A percentile compares a stretch with the other conserved stretches of the same genome.
phyloP scores from a whole-genome alignment of 345 rosid genomes.

The Eucalyptus viminalis region DNA sequence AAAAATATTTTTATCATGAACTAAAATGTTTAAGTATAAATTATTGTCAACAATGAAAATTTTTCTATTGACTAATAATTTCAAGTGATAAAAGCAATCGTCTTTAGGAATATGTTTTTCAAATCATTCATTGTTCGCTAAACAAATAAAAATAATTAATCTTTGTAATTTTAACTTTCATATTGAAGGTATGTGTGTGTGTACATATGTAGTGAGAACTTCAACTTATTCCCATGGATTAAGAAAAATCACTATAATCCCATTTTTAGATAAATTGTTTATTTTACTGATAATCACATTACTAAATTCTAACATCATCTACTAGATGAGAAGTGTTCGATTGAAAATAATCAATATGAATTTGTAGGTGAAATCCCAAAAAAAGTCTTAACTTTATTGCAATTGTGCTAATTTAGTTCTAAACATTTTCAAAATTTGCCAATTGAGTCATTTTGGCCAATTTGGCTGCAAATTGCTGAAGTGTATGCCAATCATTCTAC shows the following conservation, averaged over 20 bases:
- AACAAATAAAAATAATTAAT: not conserved
- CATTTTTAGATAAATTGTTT: not conserved
- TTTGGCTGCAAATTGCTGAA: fast-evolving
- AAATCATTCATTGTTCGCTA: not conserved
- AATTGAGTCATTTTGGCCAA: too few relatives aligned
- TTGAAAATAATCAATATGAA: too few relatives aligned
- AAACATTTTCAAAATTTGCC: too few relatives aligned
- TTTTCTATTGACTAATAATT: not conserved
- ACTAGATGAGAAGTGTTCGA: not conserved
- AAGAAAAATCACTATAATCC: not conserved
- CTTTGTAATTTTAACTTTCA: not conserved
- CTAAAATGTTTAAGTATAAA: not conserved
- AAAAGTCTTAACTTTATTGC: not conserved
- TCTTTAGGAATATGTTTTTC: not conserved
- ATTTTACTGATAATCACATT: not conserved
- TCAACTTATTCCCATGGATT: not conserved
- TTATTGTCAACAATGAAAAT: not conserved
- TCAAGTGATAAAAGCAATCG: not conserved
- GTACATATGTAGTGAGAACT: not conserved
- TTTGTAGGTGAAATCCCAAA: not conserved
- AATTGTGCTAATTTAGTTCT: too few relatives aligned
- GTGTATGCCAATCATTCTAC: too few relatives aligned
- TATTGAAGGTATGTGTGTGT: not conserved
- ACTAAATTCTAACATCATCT: not conserved
- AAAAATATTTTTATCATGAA: too few relatives aligned